Conservation (phyloP, 1,139 yeast species). For the Yamadazyma jaroonii region DNA sequence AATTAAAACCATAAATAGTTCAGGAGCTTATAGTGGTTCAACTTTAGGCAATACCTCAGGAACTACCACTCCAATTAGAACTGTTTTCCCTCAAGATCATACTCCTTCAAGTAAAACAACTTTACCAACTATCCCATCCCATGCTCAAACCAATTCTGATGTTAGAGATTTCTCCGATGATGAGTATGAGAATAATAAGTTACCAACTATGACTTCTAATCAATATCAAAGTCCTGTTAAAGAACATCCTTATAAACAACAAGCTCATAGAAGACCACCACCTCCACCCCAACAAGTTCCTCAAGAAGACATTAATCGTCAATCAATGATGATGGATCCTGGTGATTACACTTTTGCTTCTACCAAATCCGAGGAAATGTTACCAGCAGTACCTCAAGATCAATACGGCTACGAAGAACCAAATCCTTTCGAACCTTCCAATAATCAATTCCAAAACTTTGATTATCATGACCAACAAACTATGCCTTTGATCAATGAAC, state of each 20-base stretch:
- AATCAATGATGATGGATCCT: conserved; percentile 8
- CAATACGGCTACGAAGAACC: not conserved
- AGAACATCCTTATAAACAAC: conserved; percentile 25
- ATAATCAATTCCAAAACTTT: conserved; percentile 25
- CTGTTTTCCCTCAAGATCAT: conserved; percentile 15
- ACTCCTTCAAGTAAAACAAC: conserved; percentile 12
- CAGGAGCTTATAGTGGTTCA: not conserved
- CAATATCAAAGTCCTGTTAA: conserved; percentile 30
- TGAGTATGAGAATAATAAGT: conserved; percentile 21
- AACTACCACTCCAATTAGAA: conserved; percentile 8
- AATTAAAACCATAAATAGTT: not conserved
- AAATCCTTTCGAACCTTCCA: conserved; percentile 17
- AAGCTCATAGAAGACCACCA: conserved; percentile 24
- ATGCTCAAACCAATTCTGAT: conserved; percentile 2
- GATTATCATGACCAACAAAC: conserved; percentile 27
- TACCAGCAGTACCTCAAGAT: not conserved
- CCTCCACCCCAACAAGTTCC: conserved; percentile 10
- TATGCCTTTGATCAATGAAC: conserved; percentile 8
- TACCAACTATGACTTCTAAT: conserved; percentile 37
- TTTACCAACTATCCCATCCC: conserved; percentile 7
- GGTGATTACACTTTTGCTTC: conserved; percentile 24
- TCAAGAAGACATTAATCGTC: conserved; percentile 10
- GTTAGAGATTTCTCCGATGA: conserved; percentile 21
- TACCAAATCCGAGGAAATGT: conserved; percentile 17
- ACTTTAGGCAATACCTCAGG: conserved; percentile 4